A percentile compares a stretch with the other conserved stretches of the same genome.
These are phyloP conservation scores for Aquanectria penicillioides DNA, from an alignment of 2,329 filamentous ascomycete species.

Conservation along the genomic window DNA sequence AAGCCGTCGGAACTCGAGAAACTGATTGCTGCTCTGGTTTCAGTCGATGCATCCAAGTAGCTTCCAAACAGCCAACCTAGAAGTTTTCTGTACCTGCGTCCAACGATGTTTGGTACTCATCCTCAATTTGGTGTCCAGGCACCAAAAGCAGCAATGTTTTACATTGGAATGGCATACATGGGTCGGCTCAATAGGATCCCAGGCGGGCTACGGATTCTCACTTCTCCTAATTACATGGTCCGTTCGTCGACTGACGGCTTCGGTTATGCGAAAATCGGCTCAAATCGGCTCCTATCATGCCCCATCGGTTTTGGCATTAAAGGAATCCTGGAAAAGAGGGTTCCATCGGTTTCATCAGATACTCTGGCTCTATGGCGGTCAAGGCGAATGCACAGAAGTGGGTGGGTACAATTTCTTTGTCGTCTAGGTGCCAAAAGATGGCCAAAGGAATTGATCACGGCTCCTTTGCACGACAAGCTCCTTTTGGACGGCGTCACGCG, in stretches of 20 bases:
- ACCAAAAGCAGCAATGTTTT: slow-evolving; percentile 83
- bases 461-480: slow-evolving; percentile 81
- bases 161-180: slow-evolving; percentile 77
- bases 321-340: slow-evolving; percentile 77
- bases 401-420: slow-evolving; percentile 94
- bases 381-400: slow-evolving; percentile 86
- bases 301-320: slow-evolving; percentile 80
- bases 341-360: slow-evolving; percentile 91
- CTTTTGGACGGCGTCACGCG: slow-evolving; percentile 90
- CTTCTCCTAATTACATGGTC: slow-evolving; percentile 81
- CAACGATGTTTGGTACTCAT: slow-evolving; percentile 86
- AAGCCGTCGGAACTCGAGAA: slow-evolving; percentile 76
- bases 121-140: slow-evolving; percentile 82
- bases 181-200: slow-evolving; percentile 60
- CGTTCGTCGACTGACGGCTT: slow-evolving; percentile 94
- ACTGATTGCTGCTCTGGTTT: slow-evolving; percentile 76
- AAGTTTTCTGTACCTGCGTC: slow-evolving; percentile 83
- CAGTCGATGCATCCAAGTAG: slow-evolving; percentile 81
- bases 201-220: slow-evolving; percentile 77
- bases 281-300: slow-evolving; percentile 95
- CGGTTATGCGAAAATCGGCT: slow-evolving; percentile 90
- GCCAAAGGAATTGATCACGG: slow-evolving; percentile 78
- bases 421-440: slow-evolving; percentile 69
- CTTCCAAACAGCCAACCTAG: slow-evolving; percentile 75
- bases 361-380: slow-evolving; percentile 85